Percentiles rank a stretch among this genome's conserved stretches.
phyloP scores from a whole-genome alignment of 2,329 filamentous ascomycete genomes.

The Aspergillus brasiliensis region DNA sequence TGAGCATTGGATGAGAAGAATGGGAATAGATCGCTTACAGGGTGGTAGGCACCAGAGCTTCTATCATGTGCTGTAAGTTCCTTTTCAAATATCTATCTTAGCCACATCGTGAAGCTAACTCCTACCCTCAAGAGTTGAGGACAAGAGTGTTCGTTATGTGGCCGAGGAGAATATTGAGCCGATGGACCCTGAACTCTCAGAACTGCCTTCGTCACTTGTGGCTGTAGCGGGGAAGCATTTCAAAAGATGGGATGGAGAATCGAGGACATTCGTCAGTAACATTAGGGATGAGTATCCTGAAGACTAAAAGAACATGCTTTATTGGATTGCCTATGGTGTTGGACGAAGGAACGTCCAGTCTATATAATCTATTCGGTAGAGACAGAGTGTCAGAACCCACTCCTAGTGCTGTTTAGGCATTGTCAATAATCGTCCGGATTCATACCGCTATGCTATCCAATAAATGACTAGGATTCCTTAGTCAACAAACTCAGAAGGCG shows the following conservation, averaged over 20 bases:
- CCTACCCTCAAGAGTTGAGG: constrained; percentile 56
- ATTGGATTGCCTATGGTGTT: no score
- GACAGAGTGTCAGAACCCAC: no score
- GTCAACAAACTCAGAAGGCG: no score
- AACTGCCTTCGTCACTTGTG: constrained; percentile 57
- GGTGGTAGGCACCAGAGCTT: constrained; percentile 69
- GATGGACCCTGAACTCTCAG: constrained; percentile 55
- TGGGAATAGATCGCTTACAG: constrained; percentile 63
- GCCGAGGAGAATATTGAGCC: constrained; percentile 78
- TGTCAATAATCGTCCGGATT: no score
- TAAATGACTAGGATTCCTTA: no score
- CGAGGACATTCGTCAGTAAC: background rate
- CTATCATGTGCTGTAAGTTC: constrained; percentile 82
- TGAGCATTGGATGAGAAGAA: constrained; percentile 65
- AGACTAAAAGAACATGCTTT: background rate
- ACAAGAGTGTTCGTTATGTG: constrained; percentile 71
- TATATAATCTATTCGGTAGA: no score
- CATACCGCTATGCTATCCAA: no score
- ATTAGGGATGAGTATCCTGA: constrained; percentile 2
- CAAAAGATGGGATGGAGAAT: constrained; percentile 72
- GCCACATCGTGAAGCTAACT: constrained; percentile 15
- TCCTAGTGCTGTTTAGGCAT: no score
- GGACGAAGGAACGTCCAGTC: no score
- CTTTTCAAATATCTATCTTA: background rate
- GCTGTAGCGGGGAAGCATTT: constrained; percentile 80